phyloP scores from a whole-genome alignment of 164 flowering plant genomes.

The Stephania japonica region DNA sequence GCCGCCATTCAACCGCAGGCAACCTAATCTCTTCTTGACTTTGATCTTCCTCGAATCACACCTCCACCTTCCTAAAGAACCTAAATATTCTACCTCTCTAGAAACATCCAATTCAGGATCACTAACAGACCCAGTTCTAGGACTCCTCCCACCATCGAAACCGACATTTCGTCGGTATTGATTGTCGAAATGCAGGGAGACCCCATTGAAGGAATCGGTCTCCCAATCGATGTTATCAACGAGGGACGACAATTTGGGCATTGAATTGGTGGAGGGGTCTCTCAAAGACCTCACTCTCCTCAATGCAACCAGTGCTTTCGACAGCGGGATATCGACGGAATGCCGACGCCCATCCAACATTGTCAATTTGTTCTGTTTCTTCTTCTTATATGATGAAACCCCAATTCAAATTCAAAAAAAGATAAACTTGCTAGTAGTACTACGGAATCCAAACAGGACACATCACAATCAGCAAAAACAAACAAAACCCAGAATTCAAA shows the following conservation, averaged over 20 bases:
- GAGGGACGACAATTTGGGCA: conserved; percentile 54
- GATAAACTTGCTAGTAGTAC: not conserved
- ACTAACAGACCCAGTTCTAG: conserved; percentile 21
- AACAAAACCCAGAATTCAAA: not conserved
- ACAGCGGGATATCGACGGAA: conserved; percentile 80
- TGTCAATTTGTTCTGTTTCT: not conserved
- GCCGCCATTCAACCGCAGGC: conserved; percentile 12
- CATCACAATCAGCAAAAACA: not conserved
- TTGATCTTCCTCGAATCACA: conserved; percentile 11
- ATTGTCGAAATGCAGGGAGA: conserved; percentile 39
- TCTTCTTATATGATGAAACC: conserved; percentile 1
- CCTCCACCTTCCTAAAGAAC: conserved; percentile 14
- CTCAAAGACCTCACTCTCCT: conserved; percentile 84
- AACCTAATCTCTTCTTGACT: conserved; percentile 19
- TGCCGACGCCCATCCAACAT: conserved; percentile 71
- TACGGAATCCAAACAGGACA: not conserved
- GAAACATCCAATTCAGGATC: conserved; percentile 24
- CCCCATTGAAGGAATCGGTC: conserved; percentile 51
- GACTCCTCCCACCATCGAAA: conserved; percentile 14
- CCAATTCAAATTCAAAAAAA: conserved; percentile 10
- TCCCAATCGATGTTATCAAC: conserved; percentile 68
- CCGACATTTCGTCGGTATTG: conserved; percentile 13
- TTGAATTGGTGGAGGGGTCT: conserved; percentile 81
- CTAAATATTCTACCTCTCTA: conserved; percentile 18
- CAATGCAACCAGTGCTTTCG: conserved; percentile 72